A percentile compares a stretch with the other conserved stretches of the same genome.
phyloP scores from a whole-genome alignment of 305 asterid species.

The Solanum hybrid region DNA sequence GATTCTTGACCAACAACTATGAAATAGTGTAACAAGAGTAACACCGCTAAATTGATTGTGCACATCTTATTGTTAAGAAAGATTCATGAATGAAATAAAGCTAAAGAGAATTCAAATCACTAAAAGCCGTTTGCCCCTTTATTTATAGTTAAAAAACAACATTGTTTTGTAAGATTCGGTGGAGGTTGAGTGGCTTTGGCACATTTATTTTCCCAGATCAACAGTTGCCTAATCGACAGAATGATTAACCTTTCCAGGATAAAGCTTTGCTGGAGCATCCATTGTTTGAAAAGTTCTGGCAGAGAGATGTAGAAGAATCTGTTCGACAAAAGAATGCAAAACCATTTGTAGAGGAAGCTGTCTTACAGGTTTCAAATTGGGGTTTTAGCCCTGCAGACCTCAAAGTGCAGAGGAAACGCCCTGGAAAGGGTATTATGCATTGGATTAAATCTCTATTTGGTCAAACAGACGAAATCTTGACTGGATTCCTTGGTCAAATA shows the following conservation, averaged over 20 bases:
- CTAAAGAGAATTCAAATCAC: neutral
- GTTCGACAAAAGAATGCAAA: constrained; percentile 58
- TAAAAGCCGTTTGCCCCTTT: neutral
- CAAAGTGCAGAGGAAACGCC: constrained; percentile 37
- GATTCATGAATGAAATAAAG: neutral
- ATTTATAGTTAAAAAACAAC: neutral
- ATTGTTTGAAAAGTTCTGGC: constrained; percentile 63
- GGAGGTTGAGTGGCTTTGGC: neutral
- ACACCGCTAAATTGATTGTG: neutral
- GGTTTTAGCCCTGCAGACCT: constrained; percentile 82
- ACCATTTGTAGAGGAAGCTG: constrained; percentile 89
- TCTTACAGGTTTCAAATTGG: constrained; percentile 78
- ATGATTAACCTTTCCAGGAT: constrained; percentile 46
- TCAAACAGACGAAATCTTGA: constrained; percentile 40
- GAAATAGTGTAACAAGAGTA: neutral
- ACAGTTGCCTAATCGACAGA: constrained; percentile 11
- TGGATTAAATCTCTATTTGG: constrained; percentile 66
- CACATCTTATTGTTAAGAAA: neutral
- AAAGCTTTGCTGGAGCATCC: constrained; percentile 49
- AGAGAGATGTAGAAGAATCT: constrained; percentile 85
- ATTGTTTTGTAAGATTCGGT: neutral
- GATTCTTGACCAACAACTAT: neutral
- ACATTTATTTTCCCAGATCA: neutral
- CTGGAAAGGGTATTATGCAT: constrained; percentile 43
- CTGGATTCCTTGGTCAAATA: constrained; percentile 79